These are phyloP conservation scores for Atkinsonella hypoxylon DNA, from an alignment of 2,329 filamentous ascomycete species.

Conservation along the genomic window DNA sequence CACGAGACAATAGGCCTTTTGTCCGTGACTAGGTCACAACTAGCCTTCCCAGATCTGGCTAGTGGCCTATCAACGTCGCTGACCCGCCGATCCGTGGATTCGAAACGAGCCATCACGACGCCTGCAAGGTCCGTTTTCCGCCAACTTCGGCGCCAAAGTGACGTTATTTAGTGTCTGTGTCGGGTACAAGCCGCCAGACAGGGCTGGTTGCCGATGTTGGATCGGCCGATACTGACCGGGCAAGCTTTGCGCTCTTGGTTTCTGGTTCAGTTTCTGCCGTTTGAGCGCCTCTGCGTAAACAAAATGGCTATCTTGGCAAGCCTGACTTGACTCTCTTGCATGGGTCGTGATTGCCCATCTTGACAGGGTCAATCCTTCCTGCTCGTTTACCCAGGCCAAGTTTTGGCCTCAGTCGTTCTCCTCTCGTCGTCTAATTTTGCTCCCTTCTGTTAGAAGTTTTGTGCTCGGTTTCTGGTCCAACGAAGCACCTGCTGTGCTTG, in stretches of 20 bases:
- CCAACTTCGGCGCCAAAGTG: not conserved
- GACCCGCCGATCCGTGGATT: too few species aligned
- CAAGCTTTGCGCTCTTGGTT: not conserved
- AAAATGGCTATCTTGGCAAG: not conserved
- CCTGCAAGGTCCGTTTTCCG: not conserved
- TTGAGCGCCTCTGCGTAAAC: not conserved
- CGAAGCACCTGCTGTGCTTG: constrained; percentile 1
- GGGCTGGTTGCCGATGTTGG: not conserved
- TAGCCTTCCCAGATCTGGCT: not conserved
- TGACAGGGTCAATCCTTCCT: not conserved
- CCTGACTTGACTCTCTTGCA: not conserved
- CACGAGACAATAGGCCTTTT: not conserved
- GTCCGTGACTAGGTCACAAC: not conserved
- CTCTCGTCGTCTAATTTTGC: not conserved
- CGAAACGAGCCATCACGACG: not conserved
- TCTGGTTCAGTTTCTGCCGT: not conserved
- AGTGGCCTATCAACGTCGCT: not conserved
- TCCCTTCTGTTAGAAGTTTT: not conserved
- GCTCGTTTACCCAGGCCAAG: not conserved
- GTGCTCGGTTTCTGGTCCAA: not conserved
- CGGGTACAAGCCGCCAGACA: not conserved
- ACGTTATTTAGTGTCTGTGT: not conserved
- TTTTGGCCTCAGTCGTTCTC: not conserved
- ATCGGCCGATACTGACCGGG: not conserved
- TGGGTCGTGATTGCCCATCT: not conserved